Base-by-base conservation (phyloP, 2,329 filamentous ascomycete species). In the Scedosporium dehoogii region DNA sequence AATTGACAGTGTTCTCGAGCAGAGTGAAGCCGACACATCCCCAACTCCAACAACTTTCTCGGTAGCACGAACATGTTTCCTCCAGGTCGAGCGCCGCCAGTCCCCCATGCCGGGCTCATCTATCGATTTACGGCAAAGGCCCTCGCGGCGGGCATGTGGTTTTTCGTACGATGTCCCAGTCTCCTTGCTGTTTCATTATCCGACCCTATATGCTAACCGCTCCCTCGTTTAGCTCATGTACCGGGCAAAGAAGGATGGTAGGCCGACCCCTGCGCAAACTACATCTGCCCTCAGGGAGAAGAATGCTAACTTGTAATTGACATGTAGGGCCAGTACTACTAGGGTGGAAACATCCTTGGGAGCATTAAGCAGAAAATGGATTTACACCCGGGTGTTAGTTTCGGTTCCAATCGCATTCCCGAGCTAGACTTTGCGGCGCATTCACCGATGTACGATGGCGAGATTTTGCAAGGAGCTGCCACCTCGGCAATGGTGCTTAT, bases 81-180 rank as follows among this genome's bases (percentile, higher is more conserved):
- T 4, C 62, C 63, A 16, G 60, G 62, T n/a, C 63, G 64, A 38
- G 63, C 73, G 67, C 74, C 75, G 60, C 76, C 76, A 1, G 70
- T 76, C 69, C 78, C 81, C 66, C 80, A 81, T 67, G 81, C 82
- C 65, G 77, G 78, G 46, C 74, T 75, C 59, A 73, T 96, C 67
- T 96, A 97, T 81, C 86, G 91, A 73, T 89, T 93, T 75, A 84
- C 87, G 63, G 93, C 90, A 57, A 97, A 91, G 55, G 90, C 88
- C 65, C 82, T 99, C 66, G 90, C 92, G 69, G 94, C 94, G 62
- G 90, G 89, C 78, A 99, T 97, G 94, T 99, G 94, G 94, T 97
- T 99, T 79, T 99, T 94, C 76, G 92, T 97, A 85, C 73, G 89
- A 80, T 62, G 57, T n/a, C 29, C 44, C 12, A 46, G 18, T 9